Conservation (phyloP, 305 asterid species). For the Plantago coronopus region DNA sequence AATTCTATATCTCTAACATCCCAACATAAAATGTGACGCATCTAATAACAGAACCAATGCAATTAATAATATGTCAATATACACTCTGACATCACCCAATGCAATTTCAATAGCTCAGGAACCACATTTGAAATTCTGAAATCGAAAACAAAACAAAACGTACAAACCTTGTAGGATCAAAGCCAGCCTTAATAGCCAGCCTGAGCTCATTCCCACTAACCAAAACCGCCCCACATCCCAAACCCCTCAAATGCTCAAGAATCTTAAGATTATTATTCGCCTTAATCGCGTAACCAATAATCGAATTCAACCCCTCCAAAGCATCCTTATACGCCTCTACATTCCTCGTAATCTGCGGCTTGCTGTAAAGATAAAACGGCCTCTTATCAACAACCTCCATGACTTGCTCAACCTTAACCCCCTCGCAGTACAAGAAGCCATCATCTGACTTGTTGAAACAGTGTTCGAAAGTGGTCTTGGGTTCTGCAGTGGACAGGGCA, state of each 20-base stretch:
- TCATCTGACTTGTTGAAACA: slow-evolving; percentile 72
- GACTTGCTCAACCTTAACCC: slow-evolving; percentile 58
- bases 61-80: too few species aligned
- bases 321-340: slow-evolving; percentile 83
- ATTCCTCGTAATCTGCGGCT: slow-evolving; percentile 77
- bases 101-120: neutral
- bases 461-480: slow-evolving; percentile 58
- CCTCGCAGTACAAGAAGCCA: slow-evolving; percentile 71
- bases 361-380: slow-evolving; percentile 86
- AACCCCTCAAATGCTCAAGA: slow-evolving; percentile 67
- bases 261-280: slow-evolving; percentile 89
- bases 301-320: slow-evolving; percentile 63
- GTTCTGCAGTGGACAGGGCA: slow-evolving; percentile 51
- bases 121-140: neutral
- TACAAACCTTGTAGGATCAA: slow-evolving; percentile 86
- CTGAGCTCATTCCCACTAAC: slow-evolving; percentile 94
- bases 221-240: slow-evolving; percentile 92
- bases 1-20: too few species aligned
- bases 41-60: too few species aligned
- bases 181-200: slow-evolving; percentile 78
- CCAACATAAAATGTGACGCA: too few species aligned
- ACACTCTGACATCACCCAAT: too few species aligned
- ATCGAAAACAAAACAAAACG: slow-evolving; percentile 20
- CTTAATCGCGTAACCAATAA: slow-evolving; percentile 85
- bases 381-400: slow-evolving; percentile 67